These are phyloP conservation scores for Vaccinium darrowii DNA, from an alignment of 148 eudicot species.

Conservation along the genomic window DNA sequence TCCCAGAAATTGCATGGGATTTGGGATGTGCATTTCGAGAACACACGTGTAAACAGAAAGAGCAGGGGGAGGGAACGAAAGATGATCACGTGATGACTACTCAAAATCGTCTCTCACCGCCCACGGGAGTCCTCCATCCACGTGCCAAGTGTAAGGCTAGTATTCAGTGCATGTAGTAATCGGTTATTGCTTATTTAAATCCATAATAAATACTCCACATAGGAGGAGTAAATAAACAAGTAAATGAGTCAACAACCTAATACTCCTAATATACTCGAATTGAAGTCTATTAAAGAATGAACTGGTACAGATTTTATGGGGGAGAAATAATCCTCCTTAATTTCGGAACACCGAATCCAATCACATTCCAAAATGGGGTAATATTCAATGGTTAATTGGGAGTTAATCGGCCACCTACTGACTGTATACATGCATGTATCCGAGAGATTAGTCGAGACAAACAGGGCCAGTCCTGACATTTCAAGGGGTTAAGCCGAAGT, in stretches of 20 bases:
- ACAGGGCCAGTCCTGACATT: no score
- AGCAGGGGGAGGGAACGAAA: not conserved
- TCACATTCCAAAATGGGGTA: not conserved
- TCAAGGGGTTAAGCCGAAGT: no score
- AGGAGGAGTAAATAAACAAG: not conserved
- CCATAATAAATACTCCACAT: not conserved
- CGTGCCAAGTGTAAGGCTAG: not conserved
- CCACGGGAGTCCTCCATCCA: slow-evolving; percentile 1
- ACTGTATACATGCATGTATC: no score
- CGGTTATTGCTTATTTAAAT: not conserved
- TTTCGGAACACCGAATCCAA: not conserved
- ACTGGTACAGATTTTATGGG: no score
- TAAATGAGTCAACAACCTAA: not conserved
- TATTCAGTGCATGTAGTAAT: not conserved
- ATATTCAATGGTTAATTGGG: not conserved
- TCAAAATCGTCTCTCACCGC: slow-evolving; percentile 6
- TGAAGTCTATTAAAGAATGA: no score
- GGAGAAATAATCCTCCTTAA: not conserved
- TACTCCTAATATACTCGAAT: no score
- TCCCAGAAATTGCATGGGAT: not conserved
- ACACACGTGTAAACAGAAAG: slow-evolving; percentile 8
- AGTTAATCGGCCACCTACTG: not conserved
- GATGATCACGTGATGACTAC: slow-evolving; percentile 18
- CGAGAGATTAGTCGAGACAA: no score
- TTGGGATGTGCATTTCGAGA: not conserved